Evolutionary conservation across 306 rosid species (phyloP).

Genomic region (Cicer bijugum): DNA sequence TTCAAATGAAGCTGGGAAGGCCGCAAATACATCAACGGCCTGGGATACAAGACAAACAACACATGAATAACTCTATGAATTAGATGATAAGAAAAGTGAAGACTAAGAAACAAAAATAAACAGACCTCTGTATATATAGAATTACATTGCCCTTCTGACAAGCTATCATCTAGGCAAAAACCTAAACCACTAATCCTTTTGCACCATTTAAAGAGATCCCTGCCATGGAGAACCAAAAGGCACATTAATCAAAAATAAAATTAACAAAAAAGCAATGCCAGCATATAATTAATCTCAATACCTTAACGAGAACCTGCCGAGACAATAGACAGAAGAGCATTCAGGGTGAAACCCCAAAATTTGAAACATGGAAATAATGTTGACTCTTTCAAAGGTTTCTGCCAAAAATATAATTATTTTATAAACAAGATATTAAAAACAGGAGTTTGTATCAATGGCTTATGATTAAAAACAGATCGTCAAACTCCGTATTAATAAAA

Average conservation of each 20-base stretch:
- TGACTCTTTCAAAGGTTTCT: slow-evolving; percentile 80
- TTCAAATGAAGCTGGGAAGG: slow-evolving; percentile 67
- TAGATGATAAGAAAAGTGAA: background rate
- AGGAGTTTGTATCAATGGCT: background rate
- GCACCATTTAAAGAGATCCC: slow-evolving; percentile 98
- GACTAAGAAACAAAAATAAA: background rate
- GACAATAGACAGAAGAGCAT: slow-evolving; percentile 53
- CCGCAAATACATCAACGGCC: slow-evolving; percentile 92
- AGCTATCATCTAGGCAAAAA: slow-evolving; percentile 55
- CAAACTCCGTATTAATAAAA: slow-evolving; percentile 15
- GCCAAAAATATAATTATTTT: slow-evolving; percentile 25
- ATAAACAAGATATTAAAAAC: slow-evolving; percentile 9
- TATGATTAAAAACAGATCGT: background rate
- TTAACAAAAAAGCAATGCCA: background rate
- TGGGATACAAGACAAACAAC: slow-evolving; percentile 46
- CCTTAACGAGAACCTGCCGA: slow-evolving; percentile 79
- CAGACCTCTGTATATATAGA: slow-evolving; percentile 78
- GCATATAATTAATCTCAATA: slow-evolving; percentile 37
- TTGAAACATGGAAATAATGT: slow-evolving; percentile 50
- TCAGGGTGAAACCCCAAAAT: slow-evolving; percentile 51
- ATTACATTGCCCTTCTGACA: slow-evolving; percentile 58
- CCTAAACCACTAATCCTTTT: slow-evolving; percentile 71
- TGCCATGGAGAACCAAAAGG: slow-evolving; percentile 48
- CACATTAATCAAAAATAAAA: background rate
- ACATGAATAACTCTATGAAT: slow-evolving; percentile 19